Conservation (phyloP, 352 stramenopile genomes). For the Albugo laibachii region DNA sequence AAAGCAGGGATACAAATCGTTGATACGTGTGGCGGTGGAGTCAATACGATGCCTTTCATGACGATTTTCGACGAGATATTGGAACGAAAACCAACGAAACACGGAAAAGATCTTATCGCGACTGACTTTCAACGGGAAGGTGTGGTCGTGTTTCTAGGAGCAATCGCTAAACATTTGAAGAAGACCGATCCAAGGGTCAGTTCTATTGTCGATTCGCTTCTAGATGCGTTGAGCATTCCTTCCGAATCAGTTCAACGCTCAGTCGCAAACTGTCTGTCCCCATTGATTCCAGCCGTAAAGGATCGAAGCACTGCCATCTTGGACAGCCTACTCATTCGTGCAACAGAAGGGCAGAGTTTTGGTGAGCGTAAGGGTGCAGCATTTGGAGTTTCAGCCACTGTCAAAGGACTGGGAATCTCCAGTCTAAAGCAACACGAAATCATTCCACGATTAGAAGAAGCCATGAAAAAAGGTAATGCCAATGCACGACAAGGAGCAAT, state of each 20-base stretch:
- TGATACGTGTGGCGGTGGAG: slow-evolving; percentile 32
- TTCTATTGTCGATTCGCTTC: slow-evolving; percentile 67
- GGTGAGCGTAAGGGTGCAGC: slow-evolving; percentile 86
- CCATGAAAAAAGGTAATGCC: slow-evolving; percentile 50
- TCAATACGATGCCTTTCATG: slow-evolving; percentile 43
- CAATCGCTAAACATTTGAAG: slow-evolving; percentile 80
- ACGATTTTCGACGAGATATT: slow-evolving; percentile 59
- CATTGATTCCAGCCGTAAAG: slow-evolving; percentile 72
- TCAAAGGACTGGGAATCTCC: slow-evolving; percentile 98
- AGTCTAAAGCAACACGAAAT: slow-evolving; percentile 95
- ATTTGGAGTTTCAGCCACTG: slow-evolving; percentile 93
- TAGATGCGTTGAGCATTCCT: slow-evolving; percentile 80
- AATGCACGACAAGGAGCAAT: slow-evolving; percentile 86
- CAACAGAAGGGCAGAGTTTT: slow-evolving; percentile 63
- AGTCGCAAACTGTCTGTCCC: slow-evolving; percentile 77
- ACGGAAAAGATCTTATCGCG: slow-evolving; percentile 18
- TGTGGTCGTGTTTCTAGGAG: slow-evolving; percentile 78
- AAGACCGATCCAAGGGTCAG: slow-evolving; percentile 76
- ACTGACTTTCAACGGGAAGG: slow-evolving; percentile 82
- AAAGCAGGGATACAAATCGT: slow-evolving; percentile 70
- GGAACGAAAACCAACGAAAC: slow-evolving; percentile 26
- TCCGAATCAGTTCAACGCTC: slow-evolving; percentile 86
- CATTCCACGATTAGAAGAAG: slow-evolving; percentile 80
- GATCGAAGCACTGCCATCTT: slow-evolving; percentile 55
- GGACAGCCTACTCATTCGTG: slow-evolving; percentile 41